Evolutionary conservation across 2,329 filamentous ascomycete species (phyloP).

Genomic region (Pseudogymnoascus sp.): DNA sequence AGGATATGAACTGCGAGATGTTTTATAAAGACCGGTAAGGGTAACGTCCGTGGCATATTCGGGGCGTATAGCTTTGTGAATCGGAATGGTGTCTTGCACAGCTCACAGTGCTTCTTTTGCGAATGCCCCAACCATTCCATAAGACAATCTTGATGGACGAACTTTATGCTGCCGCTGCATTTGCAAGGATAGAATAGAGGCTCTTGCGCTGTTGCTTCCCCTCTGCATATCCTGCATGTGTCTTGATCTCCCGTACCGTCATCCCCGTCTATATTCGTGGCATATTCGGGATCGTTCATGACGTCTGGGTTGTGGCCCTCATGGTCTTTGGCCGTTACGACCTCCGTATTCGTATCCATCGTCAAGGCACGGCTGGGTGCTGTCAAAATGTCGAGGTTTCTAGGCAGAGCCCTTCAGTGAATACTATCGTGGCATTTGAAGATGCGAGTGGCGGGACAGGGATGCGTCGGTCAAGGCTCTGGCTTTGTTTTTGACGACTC

Average conservation of each 20-base stretch:
- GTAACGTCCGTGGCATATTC: constrained; percentile 81
- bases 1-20: constrained; percentile 68
- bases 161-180: constrained; percentile 98
- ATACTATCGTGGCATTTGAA: constrained; percentile 6
- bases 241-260: constrained; percentile 41
- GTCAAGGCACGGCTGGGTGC: not conserved
- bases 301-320: constrained; percentile 36
- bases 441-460: not conserved
- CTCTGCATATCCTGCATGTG: constrained; percentile 95
- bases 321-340: not conserved
- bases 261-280: constrained; percentile 28
- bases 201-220: constrained; percentile 73
- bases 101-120: constrained; percentile 98
- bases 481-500: not conserved
- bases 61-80: constrained; percentile 97
- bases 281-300: constrained; percentile 49
- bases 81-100: constrained; percentile 96
- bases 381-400: constrained; percentile 8
- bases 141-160: constrained; percentile 92
- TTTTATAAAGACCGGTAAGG: constrained; percentile 69
- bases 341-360: not conserved
- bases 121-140: constrained; percentile 99
- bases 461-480: constrained; percentile 5
- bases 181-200: constrained; percentile 97
- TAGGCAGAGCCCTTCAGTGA: constrained; percentile 9